Percentiles rank a stretch among this genome's conserved stretches.
Evolutionary conservation across 352 stramenopile species (phyloP).

Genomic region (Globisporangium sylvaticum): DNA sequence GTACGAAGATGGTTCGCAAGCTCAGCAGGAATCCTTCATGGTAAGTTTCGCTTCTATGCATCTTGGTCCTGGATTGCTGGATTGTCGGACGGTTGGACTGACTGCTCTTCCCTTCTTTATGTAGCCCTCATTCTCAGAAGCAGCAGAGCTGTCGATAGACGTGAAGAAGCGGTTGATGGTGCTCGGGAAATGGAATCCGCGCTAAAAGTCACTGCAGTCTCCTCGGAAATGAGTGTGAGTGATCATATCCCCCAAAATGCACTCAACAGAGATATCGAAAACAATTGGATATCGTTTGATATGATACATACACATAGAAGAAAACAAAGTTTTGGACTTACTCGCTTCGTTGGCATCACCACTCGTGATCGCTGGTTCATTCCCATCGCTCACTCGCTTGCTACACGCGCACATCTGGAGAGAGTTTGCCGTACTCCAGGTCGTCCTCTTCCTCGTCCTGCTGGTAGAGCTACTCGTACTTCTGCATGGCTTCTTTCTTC

Average conservation of each 20-base stretch:
- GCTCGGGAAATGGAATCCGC: constrained; percentile 39
- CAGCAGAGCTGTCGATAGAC: constrained; percentile 42
- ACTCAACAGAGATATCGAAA: background rate
- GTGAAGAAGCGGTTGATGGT: constrained; percentile 59
- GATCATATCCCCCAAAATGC: background rate
- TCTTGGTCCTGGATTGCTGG: background rate
- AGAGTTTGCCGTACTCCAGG: constrained; percentile 1
- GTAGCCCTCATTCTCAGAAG: constrained; percentile 31
- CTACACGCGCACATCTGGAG: constrained; percentile 8
- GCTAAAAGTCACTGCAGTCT: constrained; percentile 6
- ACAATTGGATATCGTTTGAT: background rate
- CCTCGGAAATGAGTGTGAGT: background rate
- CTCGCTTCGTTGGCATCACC: background rate
- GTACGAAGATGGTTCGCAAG: background rate
- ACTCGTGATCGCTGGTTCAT: background rate
- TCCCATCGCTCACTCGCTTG: background rate
- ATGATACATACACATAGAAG: constrained; percentile 2
- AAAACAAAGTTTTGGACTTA: background rate
- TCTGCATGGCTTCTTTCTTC: constrained; percentile 12
- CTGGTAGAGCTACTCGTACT: constrained; percentile 19
- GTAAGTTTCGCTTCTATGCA: background rate
- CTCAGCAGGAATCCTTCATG: constrained; percentile 1
- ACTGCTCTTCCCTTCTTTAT: background rate
- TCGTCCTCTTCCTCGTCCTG: constrained; percentile 18
- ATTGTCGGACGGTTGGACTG: background rate